Base-by-base conservation (phyloP, 83 land plant species). In the Larix sibirica region DNA sequence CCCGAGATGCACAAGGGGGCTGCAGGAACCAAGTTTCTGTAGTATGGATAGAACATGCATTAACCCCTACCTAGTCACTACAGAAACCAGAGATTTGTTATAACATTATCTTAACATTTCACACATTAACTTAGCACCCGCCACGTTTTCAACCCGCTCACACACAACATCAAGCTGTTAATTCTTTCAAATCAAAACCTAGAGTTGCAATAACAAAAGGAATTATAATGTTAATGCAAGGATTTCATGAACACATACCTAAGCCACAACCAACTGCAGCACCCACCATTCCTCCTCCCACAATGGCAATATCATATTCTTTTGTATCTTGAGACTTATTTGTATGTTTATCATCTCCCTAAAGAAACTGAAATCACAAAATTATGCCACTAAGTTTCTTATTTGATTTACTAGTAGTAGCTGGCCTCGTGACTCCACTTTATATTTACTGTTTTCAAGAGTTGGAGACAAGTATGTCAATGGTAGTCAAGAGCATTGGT, bases 251-350 rank as follows among this genome's bases (percentile, higher is more conserved):
- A 69, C 75, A 88, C 87, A 21, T 84, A 92, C 95, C 90, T 6
- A 92, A 77, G 4, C 91, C 85, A 81, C 91, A 88, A 61, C 92
- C 95, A 26, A 92, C 81, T 81, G 95, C 95, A 86, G 90, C 71
- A 66, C 95, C 95, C 83, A 92, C 95, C 95, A 92, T 87, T 88
- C 95, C 95, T 44, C 95, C 95, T 81, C 95, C 95, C 83, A 90
- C 85, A 79, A 92, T 89, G 54, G 95, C 91, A 73, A 92, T 33
- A 70, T 92, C 94, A 85, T 88, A 50, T 33, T 80, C 59, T 56
- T 54, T 7, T 8, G 24, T 79, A 58, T 77, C 77, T 21, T n/a
- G 87, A 69, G 44, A 36, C 36, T 44, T 36, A 69, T 69, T 42
- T 69, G 74, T 69, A 16, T 69, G 42, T 69, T 38, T 69, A 18